Conservation (phyloP, 441 rosid genomes). For the Breynia disticha region DNA sequence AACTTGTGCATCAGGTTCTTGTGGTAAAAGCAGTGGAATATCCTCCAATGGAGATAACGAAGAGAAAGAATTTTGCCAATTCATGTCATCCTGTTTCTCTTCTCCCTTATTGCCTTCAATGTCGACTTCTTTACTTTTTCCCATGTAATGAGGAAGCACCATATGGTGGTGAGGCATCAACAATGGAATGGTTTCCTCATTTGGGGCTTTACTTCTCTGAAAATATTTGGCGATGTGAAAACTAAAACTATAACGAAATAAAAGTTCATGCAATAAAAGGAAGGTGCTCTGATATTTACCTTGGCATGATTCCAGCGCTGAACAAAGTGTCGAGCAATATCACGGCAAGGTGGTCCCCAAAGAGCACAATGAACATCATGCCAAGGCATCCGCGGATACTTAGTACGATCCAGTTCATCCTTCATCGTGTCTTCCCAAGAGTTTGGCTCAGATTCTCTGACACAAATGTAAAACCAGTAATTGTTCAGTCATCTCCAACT, state of each 20-base stretch:
- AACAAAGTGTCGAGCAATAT: conserved; percentile 91
- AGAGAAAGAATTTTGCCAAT: conserved; percentile 57
- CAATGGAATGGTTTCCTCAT: conserved; percentile 89
- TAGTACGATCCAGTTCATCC: conserved; percentile 82
- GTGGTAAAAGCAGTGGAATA: conserved; percentile 91
- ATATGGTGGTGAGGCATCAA: conserved; percentile 98
- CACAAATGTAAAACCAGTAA: conserved; percentile 7
- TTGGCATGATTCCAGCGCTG: conserved; percentile 99
- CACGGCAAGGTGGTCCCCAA: conserved; percentile 98
- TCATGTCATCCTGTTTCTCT: conserved; percentile 34
- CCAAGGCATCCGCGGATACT: conserved; percentile 99
- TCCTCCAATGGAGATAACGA: conserved; percentile 71
- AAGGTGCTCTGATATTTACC: conserved; percentile 31
- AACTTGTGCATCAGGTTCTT: conserved; percentile 47
- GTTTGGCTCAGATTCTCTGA: conserved; percentile 97
- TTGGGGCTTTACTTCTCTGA: conserved; percentile 93
- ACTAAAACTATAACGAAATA: conserved; percentile 1
- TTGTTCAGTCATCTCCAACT: not conserved
- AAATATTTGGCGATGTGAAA: conserved; percentile 10
- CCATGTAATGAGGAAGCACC: conserved; percentile 97
- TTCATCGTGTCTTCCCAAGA: conserved; percentile 95
- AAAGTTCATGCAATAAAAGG: not conserved
- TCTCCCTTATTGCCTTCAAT: conserved; percentile 40
- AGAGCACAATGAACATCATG: conserved; percentile 97
- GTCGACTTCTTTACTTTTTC: conserved; percentile 53